These are phyloP conservation scores for Volvox carteri DNA, from an alignment of 163 green algal species.

Conservation along the genomic window DNA sequence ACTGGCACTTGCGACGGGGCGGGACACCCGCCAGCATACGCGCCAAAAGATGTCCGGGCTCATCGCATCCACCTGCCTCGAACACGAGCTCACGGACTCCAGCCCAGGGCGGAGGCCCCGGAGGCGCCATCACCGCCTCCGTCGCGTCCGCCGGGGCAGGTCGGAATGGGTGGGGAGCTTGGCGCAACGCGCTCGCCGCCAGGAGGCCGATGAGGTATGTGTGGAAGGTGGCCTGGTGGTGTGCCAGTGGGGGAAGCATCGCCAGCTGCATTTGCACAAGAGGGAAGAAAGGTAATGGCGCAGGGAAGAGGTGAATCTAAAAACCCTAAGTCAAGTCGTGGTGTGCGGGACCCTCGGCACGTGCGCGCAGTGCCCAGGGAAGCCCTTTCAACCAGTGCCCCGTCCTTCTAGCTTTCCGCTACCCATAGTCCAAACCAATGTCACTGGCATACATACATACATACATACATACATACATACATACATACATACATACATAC, in stretches of 20 bases:
- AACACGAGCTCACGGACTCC: neutral
- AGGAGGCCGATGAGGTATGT: conserved; percentile 54
- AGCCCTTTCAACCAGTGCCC: too few relatives aligned
- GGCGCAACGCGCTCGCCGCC: conserved; percentile 1
- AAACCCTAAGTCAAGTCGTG: too few relatives aligned
- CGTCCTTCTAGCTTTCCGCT: too few relatives aligned
- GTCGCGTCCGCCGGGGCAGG: neutral
- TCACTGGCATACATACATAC: too few relatives aligned
- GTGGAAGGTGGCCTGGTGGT: conserved; percentile 63
- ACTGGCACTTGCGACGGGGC: neutral
- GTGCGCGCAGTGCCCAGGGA: too few relatives aligned
- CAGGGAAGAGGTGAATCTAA: too few relatives aligned
- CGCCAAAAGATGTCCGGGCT: neutral
- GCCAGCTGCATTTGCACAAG: conserved; percentile 51
- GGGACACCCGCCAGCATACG: neutral
- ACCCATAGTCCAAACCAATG: too few relatives aligned
- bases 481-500: too few relatives aligned
- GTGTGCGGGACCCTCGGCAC: too few relatives aligned
- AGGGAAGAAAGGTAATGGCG: too few relatives aligned
- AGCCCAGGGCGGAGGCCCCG: neutral
- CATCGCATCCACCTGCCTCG: neutral
- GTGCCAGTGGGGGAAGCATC: conserved; percentile 57
- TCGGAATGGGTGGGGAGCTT: neutral
- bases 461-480: too few relatives aligned
- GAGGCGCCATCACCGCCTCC: neutral